These are phyloP conservation scores for Rhododendron henanense DNA, from an alignment of 148 eudicot species.

Conservation along the genomic window DNA sequence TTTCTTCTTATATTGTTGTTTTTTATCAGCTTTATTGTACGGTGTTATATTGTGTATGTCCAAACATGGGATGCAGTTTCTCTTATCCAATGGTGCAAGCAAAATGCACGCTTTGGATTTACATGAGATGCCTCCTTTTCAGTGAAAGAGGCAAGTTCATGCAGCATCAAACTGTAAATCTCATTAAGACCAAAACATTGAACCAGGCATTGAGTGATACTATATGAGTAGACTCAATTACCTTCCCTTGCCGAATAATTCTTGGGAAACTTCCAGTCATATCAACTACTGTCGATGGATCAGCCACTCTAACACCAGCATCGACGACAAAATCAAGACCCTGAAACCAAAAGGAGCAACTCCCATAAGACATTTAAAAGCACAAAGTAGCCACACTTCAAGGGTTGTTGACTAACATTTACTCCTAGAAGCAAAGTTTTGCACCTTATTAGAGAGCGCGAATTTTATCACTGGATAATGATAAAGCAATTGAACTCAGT, in stretches of 20 bases:
- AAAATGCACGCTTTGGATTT: not conserved
- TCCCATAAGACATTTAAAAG: not conserved
- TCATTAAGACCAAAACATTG: not conserved
- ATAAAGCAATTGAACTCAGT: not conserved
- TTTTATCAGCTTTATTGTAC: not conserved
- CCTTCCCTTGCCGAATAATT: constrained; percentile 76
- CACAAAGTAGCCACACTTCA: not conserved
- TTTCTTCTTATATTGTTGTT: not conserved
- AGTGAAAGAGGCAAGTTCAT: not conserved
- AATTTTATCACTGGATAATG: not conserved
- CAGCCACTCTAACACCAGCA: constrained; percentile 86
- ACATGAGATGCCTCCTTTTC: not conserved
- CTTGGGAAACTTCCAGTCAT: constrained; percentile 67
- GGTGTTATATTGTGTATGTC: not conserved
- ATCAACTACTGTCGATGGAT: constrained; percentile 91
- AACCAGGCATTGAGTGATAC: not conserved
- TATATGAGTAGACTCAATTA: constrained; percentile 19
- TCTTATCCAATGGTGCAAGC: not conserved
- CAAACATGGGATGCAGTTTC: not conserved
- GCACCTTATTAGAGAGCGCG: not conserved
- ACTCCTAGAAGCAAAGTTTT: not conserved
- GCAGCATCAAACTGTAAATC: not conserved
- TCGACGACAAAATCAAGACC: constrained; percentile 89
- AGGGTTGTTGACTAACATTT: not conserved
- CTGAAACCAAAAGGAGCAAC: constrained; percentile 26